Evolutionary conservation across 2,329 filamentous ascomycete species (phyloP).

Genomic region (Scedosporium boydii): DNA sequence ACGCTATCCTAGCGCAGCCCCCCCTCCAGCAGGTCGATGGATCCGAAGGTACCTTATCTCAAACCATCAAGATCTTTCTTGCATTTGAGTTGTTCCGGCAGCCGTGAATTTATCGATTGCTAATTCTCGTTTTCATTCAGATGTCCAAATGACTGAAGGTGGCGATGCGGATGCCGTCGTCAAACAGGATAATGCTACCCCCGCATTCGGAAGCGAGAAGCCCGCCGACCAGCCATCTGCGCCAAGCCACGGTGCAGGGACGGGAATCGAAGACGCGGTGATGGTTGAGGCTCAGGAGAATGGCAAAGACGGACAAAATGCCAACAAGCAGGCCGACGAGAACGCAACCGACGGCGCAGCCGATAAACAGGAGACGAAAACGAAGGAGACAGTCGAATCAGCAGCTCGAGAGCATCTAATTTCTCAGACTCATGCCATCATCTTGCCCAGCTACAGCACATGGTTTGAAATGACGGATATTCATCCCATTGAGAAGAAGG

Average conservation of each 20-base stretch:
- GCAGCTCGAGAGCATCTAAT: slow-evolving; percentile 87
- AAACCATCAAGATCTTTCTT: background rate
- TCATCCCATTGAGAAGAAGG: slow-evolving; percentile 86
- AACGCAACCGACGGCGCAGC: slow-evolving; percentile 37
- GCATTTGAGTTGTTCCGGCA: too few relatives aligned
- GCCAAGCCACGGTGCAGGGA: slow-evolving; percentile 18
- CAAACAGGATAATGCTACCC: slow-evolving; percentile 53
- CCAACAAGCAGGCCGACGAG: slow-evolving; percentile 30
- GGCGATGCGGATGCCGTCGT: slow-evolving; percentile 35
- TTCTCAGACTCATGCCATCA: slow-evolving; percentile 88
- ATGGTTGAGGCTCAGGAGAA: slow-evolving; percentile 60
- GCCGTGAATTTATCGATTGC: background rate
- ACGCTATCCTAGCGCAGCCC: slow-evolving; percentile 46
- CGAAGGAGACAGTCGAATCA: slow-evolving; percentile 73
- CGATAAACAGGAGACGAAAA: slow-evolving; percentile 50
- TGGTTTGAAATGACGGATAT: slow-evolving; percentile 99
- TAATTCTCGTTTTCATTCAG: slow-evolving; percentile 22
- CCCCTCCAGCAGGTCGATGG: slow-evolving; percentile 34
- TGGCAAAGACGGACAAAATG: slow-evolving; percentile 36
- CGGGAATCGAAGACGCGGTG: slow-evolving; percentile 58
- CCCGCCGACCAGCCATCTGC: slow-evolving; percentile 23
- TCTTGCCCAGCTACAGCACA: slow-evolving; percentile 92
- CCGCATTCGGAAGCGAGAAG: slow-evolving; percentile 36
- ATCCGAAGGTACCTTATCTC: slow-evolving; percentile 34
- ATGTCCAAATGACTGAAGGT: slow-evolving; percentile 55